Evolutionary conservation across 1,139 yeast genomes (phyloP).

Genomic region (Blastobotrys elegans): DNA sequence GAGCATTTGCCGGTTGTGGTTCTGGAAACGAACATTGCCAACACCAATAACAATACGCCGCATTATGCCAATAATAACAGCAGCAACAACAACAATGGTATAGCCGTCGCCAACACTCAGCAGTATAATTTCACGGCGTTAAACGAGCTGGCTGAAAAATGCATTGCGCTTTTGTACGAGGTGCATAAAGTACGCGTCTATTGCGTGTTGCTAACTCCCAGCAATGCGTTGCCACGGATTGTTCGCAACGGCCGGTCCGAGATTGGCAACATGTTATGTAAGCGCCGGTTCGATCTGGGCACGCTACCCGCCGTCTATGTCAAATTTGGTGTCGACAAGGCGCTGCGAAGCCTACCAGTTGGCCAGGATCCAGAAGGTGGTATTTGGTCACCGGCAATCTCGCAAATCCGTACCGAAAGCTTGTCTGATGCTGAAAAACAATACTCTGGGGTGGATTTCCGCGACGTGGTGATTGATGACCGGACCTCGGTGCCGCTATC

Average conservation of each 20-base stretch:
- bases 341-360: constrained; percentile 65
- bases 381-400: constrained; percentile 74
- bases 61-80: background rate
- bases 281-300: constrained; percentile 75
- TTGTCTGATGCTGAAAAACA: constrained; percentile 51
- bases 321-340: constrained; percentile 66
- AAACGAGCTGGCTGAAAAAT: constrained; percentile 69
- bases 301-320: constrained; percentile 70
- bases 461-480: constrained; percentile 71
- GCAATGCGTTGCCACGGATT: constrained; percentile 79
- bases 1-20: constrained; percentile 85
- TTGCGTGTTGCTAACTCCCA: constrained; percentile 76
- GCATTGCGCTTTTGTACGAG: constrained; percentile 63
- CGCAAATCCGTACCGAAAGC: constrained; percentile 52
- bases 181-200: constrained; percentile 74
- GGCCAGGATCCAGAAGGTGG: constrained; percentile 82
- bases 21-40: constrained; percentile 75
- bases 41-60: background rate
- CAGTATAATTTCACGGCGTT: constrained; percentile 40
- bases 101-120: background rate
- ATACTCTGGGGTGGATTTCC: constrained; percentile 70
- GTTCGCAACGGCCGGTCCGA: constrained; percentile 81
- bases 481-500: constrained; percentile 69
- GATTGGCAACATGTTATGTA: constrained; percentile 90
- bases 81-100: background rate